These are phyloP conservation scores for Loxodes magnus DNA, from an alignment of 73 alveolate genomes.

Conservation along the genomic window DNA sequence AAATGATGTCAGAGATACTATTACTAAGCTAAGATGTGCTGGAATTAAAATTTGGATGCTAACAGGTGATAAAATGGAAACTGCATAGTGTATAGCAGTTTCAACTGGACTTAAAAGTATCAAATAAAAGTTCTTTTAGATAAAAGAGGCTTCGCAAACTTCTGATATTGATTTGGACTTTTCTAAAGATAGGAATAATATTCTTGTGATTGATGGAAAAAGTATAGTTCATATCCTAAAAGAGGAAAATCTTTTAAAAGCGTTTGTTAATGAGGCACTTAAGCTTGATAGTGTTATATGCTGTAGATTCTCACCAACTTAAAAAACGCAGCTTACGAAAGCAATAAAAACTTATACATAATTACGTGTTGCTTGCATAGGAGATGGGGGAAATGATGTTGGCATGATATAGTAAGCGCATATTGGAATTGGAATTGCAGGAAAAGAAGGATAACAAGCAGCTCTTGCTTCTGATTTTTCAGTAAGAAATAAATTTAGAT, in stretches of 20 bases:
- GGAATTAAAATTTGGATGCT: conserved; percentile 89
- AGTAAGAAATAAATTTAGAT: too few relatives aligned
- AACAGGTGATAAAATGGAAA: conserved; percentile 92
- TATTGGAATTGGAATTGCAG: conserved; percentile 87
- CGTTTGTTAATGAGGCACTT: conserved; percentile 21
- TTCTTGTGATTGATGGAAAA: background rate
- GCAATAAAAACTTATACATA: conserved; percentile 66
- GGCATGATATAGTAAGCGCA: conserved; percentile 96
- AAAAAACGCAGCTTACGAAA: conserved; percentile 77
- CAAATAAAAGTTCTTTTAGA: conserved; percentile 21
- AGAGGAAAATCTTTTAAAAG: conserved; percentile 12
- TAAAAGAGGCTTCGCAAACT: conserved; percentile 20
- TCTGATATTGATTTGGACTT: background rate
- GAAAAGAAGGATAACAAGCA: conserved; percentile 91
- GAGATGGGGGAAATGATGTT: conserved; percentile 99
- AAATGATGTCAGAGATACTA: conserved; percentile 68
- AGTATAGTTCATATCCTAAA: conserved; percentile 10
- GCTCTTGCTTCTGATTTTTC: conserved; percentile 96
- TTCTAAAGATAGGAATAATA: background rate
- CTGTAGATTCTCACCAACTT: conserved; percentile 95
- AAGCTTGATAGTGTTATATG: conserved; percentile 72
- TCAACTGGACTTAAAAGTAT: conserved; percentile 30
- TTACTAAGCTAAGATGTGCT: conserved; percentile 73
- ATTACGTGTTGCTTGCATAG: conserved; percentile 78
- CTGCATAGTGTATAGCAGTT: conserved; percentile 88